These are phyloP conservation scores for Vaccinium myrtillus DNA, from an alignment of 148 eudicot species.

Conservation along the genomic window DNA sequence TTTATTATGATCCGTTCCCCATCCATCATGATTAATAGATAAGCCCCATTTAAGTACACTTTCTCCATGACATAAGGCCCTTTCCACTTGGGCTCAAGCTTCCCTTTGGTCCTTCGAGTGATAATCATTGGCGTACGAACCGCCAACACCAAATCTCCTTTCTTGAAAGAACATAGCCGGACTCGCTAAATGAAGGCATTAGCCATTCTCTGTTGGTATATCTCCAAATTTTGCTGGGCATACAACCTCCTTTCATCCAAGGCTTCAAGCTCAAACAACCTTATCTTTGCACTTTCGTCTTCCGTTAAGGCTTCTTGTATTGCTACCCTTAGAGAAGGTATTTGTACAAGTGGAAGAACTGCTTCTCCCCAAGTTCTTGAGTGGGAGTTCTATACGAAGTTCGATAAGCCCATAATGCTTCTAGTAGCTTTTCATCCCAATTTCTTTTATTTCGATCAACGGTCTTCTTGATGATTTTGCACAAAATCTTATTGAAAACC, in stretches of 20 bases:
- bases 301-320: not conserved
- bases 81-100: constrained; percentile 9
- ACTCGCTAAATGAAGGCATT: constrained; percentile 4
- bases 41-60: not conserved
- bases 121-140: too few species aligned
- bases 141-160: not conserved
- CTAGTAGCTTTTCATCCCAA: not conserved
- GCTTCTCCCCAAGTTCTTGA: constrained; percentile 5
- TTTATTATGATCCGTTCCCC: too few species aligned
- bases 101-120: not conserved
- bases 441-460: not conserved
- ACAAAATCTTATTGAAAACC: not conserved
- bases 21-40: not conserved
- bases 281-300: not conserved
- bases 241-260: not conserved
- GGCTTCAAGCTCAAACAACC: not conserved
- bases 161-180: not conserved
- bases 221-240: constrained; percentile 12
- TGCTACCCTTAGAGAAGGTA: not conserved
- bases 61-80: constrained; percentile 5
- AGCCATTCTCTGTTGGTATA: constrained; percentile 1
- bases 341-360: not conserved
- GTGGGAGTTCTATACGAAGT: not conserved
- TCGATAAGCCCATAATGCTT: constrained; percentile 4
- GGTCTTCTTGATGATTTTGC: not conserved